Percentiles rank a stretch among this genome's conserved stretches.
phyloP scores from a whole-genome alignment of 495 filamentous ascomycete species.

The Penicillium coprophilum region DNA sequence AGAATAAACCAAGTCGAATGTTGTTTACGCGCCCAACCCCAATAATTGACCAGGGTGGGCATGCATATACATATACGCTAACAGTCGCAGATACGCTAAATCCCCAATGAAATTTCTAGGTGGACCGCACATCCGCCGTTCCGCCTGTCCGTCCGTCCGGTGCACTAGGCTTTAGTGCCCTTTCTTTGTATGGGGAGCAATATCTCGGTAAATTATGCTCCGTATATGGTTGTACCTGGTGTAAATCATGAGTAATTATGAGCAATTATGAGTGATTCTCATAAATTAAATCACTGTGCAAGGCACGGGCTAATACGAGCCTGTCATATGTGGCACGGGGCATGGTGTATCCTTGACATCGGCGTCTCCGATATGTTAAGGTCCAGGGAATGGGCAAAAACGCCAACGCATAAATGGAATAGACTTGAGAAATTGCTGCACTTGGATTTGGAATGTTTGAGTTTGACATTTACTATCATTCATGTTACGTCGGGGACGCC shows the following conservation, averaged over 20 bases:
- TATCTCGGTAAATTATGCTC: no score
- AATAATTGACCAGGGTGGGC: neutral
- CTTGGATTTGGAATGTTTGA: neutral
- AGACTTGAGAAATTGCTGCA: neutral
- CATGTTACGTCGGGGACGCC: neutral
- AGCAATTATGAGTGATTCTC: neutral
- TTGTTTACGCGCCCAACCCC: neutral
- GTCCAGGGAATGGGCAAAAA: neutral
- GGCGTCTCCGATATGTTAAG: slow-evolving; percentile 4
- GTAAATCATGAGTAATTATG: neutral
- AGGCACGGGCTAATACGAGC: slow-evolving; percentile 8
- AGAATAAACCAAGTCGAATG: neutral
- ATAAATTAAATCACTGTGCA: neutral
- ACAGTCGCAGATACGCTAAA: neutral
- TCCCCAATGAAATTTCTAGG: neutral
- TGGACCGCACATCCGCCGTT: slow-evolving; percentile 7
- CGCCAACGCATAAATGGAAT: neutral
- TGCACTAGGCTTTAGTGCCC: neutral
- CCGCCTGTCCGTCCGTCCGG: slow-evolving; percentile 7
- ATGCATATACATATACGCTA: neutral
- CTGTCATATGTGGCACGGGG: slow-evolving; percentile 2
- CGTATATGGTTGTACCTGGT: no score
- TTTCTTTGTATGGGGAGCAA: neutral
- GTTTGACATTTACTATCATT: neutral
- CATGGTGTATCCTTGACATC: neutral